Evolutionary conservation across 2,329 filamentous ascomycete genomes (phyloP).

Genomic region (Xylariaceae sp.): DNA sequence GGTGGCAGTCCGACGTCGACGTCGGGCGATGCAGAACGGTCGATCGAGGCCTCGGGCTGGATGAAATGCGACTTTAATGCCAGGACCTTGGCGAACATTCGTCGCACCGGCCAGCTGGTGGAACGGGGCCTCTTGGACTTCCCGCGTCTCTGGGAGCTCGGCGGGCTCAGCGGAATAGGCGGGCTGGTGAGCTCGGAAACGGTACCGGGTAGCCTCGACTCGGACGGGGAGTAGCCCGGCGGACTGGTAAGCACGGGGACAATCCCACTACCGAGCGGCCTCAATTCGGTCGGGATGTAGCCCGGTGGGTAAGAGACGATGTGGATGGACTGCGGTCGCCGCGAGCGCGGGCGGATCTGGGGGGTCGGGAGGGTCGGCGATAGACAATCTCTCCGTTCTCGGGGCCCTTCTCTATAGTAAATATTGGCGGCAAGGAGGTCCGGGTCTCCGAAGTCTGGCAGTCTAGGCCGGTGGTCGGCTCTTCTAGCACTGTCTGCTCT

Average conservation of each 20-base stretch:
- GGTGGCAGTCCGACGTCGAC: constrained; percentile 5
- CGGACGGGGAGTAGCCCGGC: too few species aligned
- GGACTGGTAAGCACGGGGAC: too few species aligned
- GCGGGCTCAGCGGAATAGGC: too few species aligned
- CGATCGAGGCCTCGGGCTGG: constrained; percentile 13
- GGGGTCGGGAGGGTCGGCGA: constrained; percentile 25
- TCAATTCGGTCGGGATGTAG: constrained; percentile 37
- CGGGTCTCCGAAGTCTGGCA: constrained; percentile 6
- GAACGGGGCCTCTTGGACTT: too few species aligned
- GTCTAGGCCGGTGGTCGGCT: constrained; percentile 10
- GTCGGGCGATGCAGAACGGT: constrained; percentile 5
- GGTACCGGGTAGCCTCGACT: too few species aligned
- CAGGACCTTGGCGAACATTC: constrained; percentile 26
- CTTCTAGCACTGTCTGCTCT: too few species aligned
- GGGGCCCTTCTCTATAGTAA: constrained; percentile 20
- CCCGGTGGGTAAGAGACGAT: constrained; percentile 39
- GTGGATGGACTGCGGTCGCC: constrained; percentile 46
- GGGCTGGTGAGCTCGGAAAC: too few species aligned
- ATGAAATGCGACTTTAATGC: constrained; percentile 21
- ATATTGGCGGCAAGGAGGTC: constrained; percentile 18
- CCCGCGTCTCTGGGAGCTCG: constrained; percentile 12
- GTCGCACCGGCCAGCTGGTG: constrained; percentile 23
- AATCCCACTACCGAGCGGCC: too few species aligned
- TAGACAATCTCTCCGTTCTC: constrained; percentile 16
- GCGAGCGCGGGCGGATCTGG: constrained; percentile 41